These are phyloP conservation scores for Lophiostoma macrostomum DNA, from an alignment of 495 filamentous ascomycete species.

Conservation along the genomic window DNA sequence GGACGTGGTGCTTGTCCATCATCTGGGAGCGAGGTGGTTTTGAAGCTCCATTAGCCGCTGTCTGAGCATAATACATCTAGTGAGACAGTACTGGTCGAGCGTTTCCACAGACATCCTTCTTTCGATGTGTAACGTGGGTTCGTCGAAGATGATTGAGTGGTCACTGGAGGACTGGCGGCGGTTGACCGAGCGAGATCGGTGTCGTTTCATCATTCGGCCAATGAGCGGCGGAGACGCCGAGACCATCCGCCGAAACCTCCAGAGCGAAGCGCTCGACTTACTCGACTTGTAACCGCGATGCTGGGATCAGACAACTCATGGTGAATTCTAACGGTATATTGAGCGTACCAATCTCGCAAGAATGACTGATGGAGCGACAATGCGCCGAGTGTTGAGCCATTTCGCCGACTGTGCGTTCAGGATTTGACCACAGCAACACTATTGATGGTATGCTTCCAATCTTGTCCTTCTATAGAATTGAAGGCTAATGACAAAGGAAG, in stretches of 20 bases:
- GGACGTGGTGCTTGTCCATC: not conserved
- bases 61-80: constrained; percentile 28
- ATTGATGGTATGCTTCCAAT: no score
- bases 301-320: no score
- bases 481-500: no score
- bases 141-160: not conserved
- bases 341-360: no score
- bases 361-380: no score
- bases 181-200: constrained; percentile 1
- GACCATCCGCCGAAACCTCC: not conserved
- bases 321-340: no score
- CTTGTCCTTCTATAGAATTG: no score
- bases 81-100: constrained; percentile 26
- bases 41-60: constrained; percentile 35
- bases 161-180: constrained; percentile 17
- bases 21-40: constrained; percentile 18
- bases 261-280: not conserved
- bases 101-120: constrained; percentile 10
- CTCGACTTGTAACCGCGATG: no score
- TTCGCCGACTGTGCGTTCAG: no score
- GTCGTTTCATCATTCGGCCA: constrained; percentile 5
- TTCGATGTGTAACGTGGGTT: constrained; percentile 17
- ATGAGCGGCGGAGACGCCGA: not conserved
- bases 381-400: no score
- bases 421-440: no score